phyloP scores from a whole-genome alignment of 2,329 filamentous ascomycete genomes.

The Tolypocladium nubicola region DNA sequence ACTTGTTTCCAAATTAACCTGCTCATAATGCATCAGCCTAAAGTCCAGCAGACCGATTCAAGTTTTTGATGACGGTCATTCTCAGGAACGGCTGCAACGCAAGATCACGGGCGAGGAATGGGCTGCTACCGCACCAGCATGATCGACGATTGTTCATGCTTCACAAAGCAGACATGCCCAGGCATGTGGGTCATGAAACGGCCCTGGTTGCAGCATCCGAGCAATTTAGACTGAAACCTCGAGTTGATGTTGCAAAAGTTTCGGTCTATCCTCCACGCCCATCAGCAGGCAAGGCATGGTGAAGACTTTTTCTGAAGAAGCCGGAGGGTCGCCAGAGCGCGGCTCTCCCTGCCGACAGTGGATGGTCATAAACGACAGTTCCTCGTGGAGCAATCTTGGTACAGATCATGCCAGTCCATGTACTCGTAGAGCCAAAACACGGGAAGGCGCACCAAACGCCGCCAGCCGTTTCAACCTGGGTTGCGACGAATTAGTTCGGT shows the following conservation, averaged over 20 bases:
- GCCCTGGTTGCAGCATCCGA: not conserved
- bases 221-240: not conserved
- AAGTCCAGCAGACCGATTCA: not conserved
- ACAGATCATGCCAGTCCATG: not conserved
- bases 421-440: not conserved
- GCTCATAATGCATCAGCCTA: not conserved
- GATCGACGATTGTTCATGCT: slow-evolving; percentile 2
- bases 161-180: not conserved
- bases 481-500: not conserved
- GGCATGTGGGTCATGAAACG: slow-evolving; percentile 3
- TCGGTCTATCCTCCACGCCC: not conserved
- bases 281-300: not conserved
- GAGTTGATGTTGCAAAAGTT: not conserved
- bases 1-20: not conserved
- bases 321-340: not conserved
- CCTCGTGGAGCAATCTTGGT: not conserved
- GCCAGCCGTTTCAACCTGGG: not conserved
- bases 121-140: not conserved
- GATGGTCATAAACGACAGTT: not conserved
- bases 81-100: not conserved
- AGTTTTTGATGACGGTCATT: not conserved
- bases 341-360: not conserved
- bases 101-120: not conserved
- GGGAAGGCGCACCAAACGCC: not conserved
- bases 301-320: not conserved